Evolutionary conservation across 371 early-diverging fungal genomes (phyloP), one percentile per base, ranked within the genome.

Genomic region (Phascolomyces articulosus): DNA sequence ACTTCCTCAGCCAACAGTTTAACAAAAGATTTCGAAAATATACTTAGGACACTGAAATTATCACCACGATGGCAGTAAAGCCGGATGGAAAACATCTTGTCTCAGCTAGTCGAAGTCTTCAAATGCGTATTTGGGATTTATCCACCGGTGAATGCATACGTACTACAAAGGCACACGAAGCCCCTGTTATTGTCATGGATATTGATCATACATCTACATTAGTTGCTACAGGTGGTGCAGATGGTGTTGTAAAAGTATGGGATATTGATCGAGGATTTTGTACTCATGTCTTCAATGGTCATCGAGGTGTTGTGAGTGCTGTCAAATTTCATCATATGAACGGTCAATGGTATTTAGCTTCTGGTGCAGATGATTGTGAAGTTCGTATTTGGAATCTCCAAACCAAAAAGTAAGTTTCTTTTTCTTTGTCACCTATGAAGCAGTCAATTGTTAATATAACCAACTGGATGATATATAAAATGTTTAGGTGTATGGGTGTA

Each of bases 211-310:
- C 94, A 0, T 94, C 95, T 0, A 95, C 96, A 0, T 72, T 97
- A 20, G 93, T 96, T 4, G 97, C 97, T 6, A 97, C 97, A 0
- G 99, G 98, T 48, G 95, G 94, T n/a, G 97, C 99, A 0, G 99
- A 98, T 78, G 90, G 91, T 67, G 91, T 93, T 9, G 91, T 98
- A 60, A 93, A 92, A 62, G 93, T 97, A 4, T 98, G 97, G 96
- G 96, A 98, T 79, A 92, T 95, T 48, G 93, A 91, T 59, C 83
- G 88, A 58, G 96, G 95, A n/a, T 95, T 83, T 77, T 95, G 94
- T 68, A 98, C 99, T 28, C 99, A 98, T 73, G 93, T 94, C 71
- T 92, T 98, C 65, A 87, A 84, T 53, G 98, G 98, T 40, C 99
- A 98, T 63, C 83, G 91, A 40, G 98, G 97, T 40, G 89, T 97